Percentiles rank a stretch among this genome's conserved stretches.
Conservation (phyloP, 805 yeast species). For the Candida loeiensis region DNA sequence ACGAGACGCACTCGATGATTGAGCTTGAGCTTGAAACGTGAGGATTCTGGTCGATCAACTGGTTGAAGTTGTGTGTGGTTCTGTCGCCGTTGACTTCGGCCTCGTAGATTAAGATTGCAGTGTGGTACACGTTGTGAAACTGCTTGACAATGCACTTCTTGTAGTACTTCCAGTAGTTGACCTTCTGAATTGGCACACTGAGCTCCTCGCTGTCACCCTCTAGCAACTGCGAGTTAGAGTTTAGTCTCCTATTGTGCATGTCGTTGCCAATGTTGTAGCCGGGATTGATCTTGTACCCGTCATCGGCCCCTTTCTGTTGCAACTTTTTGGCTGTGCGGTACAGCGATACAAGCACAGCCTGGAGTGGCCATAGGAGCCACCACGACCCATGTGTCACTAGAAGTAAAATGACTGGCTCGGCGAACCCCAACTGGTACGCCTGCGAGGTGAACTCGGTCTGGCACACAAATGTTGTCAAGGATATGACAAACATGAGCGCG, state of each 20-base stretch:
- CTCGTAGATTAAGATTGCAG: slow-evolving; percentile 41
- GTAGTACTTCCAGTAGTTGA: slow-evolving; percentile 25
- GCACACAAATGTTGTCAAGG: slow-evolving; percentile 56
- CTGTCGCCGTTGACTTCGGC: slow-evolving; percentile 35
- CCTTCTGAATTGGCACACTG: slow-evolving; percentile 10
- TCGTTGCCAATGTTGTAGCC: slow-evolving; percentile 24
- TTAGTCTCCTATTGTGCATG: slow-evolving; percentile 24
- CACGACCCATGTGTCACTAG: slow-evolving; percentile 74
- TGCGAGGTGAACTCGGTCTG: slow-evolving; percentile 81
- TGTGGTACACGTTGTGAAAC: slow-evolving; percentile 42
- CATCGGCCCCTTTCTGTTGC: slow-evolving; percentile 12
- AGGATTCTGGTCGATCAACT: slow-evolving; percentile 34
- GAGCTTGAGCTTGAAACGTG: slow-evolving; percentile 34
- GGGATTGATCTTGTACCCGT: slow-evolving; percentile 7
- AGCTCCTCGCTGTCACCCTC: slow-evolving; percentile 14
- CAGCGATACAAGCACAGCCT: slow-evolving; percentile 47
- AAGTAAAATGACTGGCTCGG: slow-evolving; percentile 68
- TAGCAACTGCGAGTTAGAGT: slow-evolving; percentile 28
- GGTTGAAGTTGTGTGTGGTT: slow-evolving; percentile 30
- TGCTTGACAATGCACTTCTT: slow-evolving; percentile 38
- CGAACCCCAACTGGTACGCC: slow-evolving; percentile 54
- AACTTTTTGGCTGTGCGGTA: slow-evolving; percentile 39
- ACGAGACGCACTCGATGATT: slow-evolving; percentile 25
- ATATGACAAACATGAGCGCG: slow-evolving; percentile 28
- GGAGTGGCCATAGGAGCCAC: slow-evolving; percentile 71